These are phyloP conservation scores for Leccinum sublutescens DNA, from an alignment of 768 basidiomycete species.

Conservation along the genomic window DNA sequence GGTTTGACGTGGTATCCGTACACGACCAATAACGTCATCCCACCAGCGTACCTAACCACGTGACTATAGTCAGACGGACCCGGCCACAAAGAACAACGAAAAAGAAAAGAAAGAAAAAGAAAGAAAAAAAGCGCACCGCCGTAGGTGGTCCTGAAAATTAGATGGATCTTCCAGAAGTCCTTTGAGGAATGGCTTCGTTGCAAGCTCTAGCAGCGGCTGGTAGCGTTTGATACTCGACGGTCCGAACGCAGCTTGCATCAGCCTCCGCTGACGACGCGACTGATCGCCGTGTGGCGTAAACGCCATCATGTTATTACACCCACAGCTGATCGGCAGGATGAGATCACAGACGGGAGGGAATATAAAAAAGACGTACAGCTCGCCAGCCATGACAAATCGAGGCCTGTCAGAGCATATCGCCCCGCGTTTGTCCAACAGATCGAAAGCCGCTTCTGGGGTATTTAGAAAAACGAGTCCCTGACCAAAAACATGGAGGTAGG, in stretches of 20 bases:
- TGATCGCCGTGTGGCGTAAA: slow-evolving; percentile 67
- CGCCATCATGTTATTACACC: slow-evolving; percentile 70
- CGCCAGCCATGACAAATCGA: slow-evolving; percentile 63
- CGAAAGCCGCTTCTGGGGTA: slow-evolving; percentile 53
- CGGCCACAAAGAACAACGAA: neutral
- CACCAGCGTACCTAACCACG: slow-evolving; percentile 46
- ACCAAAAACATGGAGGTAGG: slow-evolving; percentile 63
- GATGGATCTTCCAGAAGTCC: slow-evolving; percentile 46
- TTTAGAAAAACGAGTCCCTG: slow-evolving; percentile 69
- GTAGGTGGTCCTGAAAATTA: slow-evolving; percentile 35
- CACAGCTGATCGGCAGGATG: slow-evolving; percentile 37
- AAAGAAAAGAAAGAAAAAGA: neutral
- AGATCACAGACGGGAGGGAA: neutral
- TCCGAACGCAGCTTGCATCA: slow-evolving; percentile 65
- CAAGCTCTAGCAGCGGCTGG: slow-evolving; percentile 53
- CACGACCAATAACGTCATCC: slow-evolving; percentile 52
- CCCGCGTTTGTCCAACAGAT: slow-evolving; percentile 69
- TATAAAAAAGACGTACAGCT: slow-evolving; percentile 52
- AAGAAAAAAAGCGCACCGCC: slow-evolving; percentile 25
- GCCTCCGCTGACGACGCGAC: slow-evolving; percentile 60
- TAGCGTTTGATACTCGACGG: slow-evolving; percentile 52
- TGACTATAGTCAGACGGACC: slow-evolving; percentile 22
- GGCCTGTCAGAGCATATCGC: slow-evolving; percentile 77
- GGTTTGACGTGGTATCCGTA: slow-evolving; percentile 55
- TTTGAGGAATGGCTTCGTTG: slow-evolving; percentile 56